Evolutionary conservation across 331 rosid species (phyloP).

Genomic region (Dryas integrifolia): DNA sequence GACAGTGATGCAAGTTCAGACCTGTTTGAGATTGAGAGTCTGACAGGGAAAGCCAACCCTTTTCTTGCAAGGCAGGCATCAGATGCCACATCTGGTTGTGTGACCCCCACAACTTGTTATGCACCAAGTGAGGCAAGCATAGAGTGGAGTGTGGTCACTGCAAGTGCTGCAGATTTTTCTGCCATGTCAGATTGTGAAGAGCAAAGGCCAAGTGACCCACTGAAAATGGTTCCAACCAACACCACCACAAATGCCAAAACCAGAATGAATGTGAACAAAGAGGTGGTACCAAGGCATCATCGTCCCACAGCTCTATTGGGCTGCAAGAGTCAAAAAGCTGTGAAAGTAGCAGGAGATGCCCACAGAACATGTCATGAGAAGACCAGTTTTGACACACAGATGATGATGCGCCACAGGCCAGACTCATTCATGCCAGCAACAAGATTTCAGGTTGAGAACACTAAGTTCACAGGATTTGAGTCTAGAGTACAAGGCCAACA

Average conservation of each 20-base stretch:
- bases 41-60: constrained; percentile 50
- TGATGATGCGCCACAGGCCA: constrained; percentile 16
- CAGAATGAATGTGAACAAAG: constrained; percentile 31
- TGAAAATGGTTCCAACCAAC: constrained; percentile 16
- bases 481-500: constrained; percentile 46
- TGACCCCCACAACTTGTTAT: constrained; percentile 68
- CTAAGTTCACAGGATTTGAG: constrained; percentile 40
- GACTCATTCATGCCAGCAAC: constrained; percentile 39
- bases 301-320: constrained; percentile 50
- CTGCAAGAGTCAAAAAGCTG: constrained; percentile 77
- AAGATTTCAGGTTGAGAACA: constrained; percentile 42
- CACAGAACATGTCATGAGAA: constrained; percentile 38
- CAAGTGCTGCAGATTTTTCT: constrained; percentile 79
- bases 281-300: constrained; percentile 41
- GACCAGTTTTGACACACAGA: constrained; percentile 23
- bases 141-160: constrained; percentile 91
- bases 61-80: constrained; percentile 47
- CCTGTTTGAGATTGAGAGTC: constrained; percentile 78
- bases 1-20: constrained; percentile 96
- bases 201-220: constrained; percentile 42
- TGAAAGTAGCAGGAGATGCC: constrained; percentile 61
- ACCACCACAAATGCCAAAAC: constrained; percentile 23
- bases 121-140: constrained; percentile 97
- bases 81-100: constrained; percentile 38
- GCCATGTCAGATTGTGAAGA: constrained; percentile 71